Percentiles rank a stretch among this genome's conserved stretches.
These are phyloP conservation scores for Xylariomycetidae sp. DNA, from an alignment of 2,329 filamentous ascomycete genomes.

Conservation along the genomic window DNA sequence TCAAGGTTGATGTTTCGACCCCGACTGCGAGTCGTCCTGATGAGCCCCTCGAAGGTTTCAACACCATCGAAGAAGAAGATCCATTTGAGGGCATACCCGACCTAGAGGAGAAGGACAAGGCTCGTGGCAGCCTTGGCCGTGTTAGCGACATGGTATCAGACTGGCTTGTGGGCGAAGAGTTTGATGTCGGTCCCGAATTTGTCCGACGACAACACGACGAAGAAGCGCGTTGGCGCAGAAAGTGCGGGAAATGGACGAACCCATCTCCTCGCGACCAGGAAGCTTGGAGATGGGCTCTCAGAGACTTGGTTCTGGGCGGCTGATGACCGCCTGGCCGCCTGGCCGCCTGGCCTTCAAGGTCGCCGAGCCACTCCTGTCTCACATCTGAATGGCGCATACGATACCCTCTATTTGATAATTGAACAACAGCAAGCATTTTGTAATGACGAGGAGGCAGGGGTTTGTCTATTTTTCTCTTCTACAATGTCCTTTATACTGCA, in stretches of 20 bases:
- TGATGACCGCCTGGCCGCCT: background rate
- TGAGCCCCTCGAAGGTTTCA: conserved; percentile 57
- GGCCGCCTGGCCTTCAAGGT: no score
- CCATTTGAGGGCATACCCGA: conserved; percentile 94
- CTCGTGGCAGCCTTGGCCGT: conserved; percentile 43
- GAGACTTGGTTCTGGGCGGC: conserved; percentile 42
- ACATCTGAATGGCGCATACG: background rate
- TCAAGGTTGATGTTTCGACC: conserved; percentile 62
- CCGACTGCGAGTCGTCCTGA: conserved; percentile 41
- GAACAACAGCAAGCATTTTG: background rate
- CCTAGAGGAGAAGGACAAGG: conserved; percentile 62
- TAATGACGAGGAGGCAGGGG: background rate
- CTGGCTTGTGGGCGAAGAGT: conserved; percentile 89
- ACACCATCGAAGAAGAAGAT: conserved; percentile 79
- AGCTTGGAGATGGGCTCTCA: conserved; percentile 73
- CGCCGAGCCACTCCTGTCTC: no score
- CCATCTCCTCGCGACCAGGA: conserved; percentile 49
- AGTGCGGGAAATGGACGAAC: conserved; percentile 79
- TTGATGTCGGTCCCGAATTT: conserved; percentile 94
- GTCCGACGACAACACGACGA: conserved; percentile 83
- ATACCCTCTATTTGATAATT: background rate
- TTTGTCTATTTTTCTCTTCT: background rate
- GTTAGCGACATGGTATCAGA: conserved; percentile 63
- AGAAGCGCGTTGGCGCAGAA: conserved; percentile 83
- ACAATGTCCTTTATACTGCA: background rate